Evolutionary conservation across 2,329 filamentous ascomycete genomes (phyloP), one percentile per base, ranked within the genome.

Genomic region (Blumeria hordei): DNA sequence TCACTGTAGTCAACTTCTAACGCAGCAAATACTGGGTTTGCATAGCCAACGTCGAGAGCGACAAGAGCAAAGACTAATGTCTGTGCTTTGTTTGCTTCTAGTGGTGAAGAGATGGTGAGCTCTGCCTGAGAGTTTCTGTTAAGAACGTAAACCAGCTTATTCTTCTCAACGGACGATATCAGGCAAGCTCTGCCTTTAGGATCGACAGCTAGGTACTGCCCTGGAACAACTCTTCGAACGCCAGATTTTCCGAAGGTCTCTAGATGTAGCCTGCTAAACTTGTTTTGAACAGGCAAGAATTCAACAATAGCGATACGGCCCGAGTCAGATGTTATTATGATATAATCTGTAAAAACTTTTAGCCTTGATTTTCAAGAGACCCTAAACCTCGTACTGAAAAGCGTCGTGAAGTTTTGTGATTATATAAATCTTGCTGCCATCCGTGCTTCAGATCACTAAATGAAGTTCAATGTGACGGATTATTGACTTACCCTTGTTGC

Each of bases 191-290:
- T 80, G 55, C 92, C 92, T 69, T 94, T 94, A 33, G 92, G 92
- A 64, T 99, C 92, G 54, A 87, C 86, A 6, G 90, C 92, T 33
- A 99, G 77, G 65, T 95, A 98, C 68, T 99, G 88, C 58, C 93
- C 92, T 2, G 93, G 92, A 47, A 98, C 79, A 39, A 96, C 90
- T 63, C 92, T 81, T 56, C 93, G 81, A 54, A 96, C 78, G 39
- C 92, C 93, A 7, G 92, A 96, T 69, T 98, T 98, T 61, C 92
- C 92, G 67, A 94, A 99, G 0, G 93, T 99, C 71, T 99, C 93
- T 56, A 95, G 77, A 64, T 96, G 92, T 60, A 96, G 77, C 50
- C 87, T 81, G 62, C 81, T 81, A 69, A 98, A 95, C 52, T 80
- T 80, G 67, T 94, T 94, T 67, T 88, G 81, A 16, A 84, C 77